Percentiles rank a stretch among this genome's conserved stretches.
Conservation (phyloP, 208 protist species). For the Leishmania aethiopica region DNA sequence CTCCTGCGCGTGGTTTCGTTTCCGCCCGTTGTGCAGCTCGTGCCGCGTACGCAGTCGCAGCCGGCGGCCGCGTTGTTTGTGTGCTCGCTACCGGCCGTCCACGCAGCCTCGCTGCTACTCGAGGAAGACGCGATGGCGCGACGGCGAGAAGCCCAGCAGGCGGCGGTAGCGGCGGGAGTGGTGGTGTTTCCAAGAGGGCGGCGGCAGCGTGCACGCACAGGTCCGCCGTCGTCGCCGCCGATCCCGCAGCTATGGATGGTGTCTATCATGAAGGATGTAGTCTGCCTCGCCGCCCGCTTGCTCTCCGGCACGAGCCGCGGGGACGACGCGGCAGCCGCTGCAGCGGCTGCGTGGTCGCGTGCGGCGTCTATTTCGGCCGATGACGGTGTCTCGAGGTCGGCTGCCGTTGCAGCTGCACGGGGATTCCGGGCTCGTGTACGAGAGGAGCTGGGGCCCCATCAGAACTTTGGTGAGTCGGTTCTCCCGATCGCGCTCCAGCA, state of each 20-base stretch:
- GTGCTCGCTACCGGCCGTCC: conserved; percentile 18
- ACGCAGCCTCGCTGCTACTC: conserved; percentile 5
- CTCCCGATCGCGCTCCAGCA: conserved; percentile 29
- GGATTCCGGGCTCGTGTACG: conserved; percentile 18
- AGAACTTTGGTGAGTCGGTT: conserved; percentile 16
- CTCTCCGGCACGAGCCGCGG: background rate
- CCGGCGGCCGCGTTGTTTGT: background rate
- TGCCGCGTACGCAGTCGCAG: background rate
- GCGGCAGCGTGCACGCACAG: background rate
- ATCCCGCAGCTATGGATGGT: background rate
- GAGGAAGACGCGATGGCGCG: conserved; percentile 7
- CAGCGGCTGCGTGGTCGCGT: background rate
- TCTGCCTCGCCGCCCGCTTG: background rate
- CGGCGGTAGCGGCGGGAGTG: background rate
- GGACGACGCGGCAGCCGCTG: background rate
- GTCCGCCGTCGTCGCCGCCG: background rate
- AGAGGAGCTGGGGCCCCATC: conserved; percentile 44
- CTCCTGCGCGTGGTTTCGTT: conserved; percentile 37
- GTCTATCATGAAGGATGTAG: background rate
- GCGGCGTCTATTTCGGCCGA: background rate
- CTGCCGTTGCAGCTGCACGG: conserved; percentile 16
- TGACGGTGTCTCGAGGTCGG: conserved; percentile 10
- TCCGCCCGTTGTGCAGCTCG: conserved; percentile 26
- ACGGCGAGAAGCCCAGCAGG: conserved; percentile 2
- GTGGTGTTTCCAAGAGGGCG: background rate